Conservation (phyloP, 2,329 filamentous ascomycete genomes). For the Capronia coronata region DNA sequence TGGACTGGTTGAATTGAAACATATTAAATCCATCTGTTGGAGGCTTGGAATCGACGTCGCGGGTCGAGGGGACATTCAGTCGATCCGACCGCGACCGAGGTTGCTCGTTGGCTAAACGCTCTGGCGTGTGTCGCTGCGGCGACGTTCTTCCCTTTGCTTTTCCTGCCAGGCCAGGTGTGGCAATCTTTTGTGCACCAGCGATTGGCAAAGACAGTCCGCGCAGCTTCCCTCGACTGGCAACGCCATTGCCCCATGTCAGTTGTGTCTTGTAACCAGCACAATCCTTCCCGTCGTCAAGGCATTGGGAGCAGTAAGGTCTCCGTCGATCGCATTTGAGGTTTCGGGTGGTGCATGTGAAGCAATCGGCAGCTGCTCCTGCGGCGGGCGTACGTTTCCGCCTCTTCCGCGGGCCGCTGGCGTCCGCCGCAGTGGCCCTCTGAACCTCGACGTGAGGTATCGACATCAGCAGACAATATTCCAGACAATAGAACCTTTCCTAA, state of each 20-base stretch:
- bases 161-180: slow-evolving; percentile 7
- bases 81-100: neutral
- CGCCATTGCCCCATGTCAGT: slow-evolving; percentile 91
- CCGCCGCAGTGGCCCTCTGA: slow-evolving; percentile 1
- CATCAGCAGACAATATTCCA: slow-evolving; percentile 5
- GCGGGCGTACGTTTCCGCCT: slow-evolving; percentile 81
- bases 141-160: slow-evolving; percentile 16
- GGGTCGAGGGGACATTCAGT: neutral
- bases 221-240: slow-evolving; percentile 91
- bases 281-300: slow-evolving; percentile 82
- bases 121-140: neutral
- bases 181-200: slow-evolving; percentile 39
- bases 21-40: neutral
- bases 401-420: slow-evolving; percentile 43
- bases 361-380: slow-evolving; percentile 86
- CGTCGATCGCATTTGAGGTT: slow-evolving; percentile 81
- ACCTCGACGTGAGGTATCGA: slow-evolving; percentile 8
- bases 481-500: neutral
- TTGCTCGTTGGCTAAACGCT: neutral
- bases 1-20: slow-evolving; percentile 8
- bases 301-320: slow-evolving; percentile 90
- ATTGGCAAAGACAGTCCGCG: slow-evolving; percentile 73
- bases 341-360: slow-evolving; percentile 84
- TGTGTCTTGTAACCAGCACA: slow-evolving; percentile 96
- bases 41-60: neutral